These are phyloP conservation scores for Arachnomyces sp. DNA, from an alignment of 2,329 filamentous ascomycete genomes.

Conservation along the genomic window DNA sequence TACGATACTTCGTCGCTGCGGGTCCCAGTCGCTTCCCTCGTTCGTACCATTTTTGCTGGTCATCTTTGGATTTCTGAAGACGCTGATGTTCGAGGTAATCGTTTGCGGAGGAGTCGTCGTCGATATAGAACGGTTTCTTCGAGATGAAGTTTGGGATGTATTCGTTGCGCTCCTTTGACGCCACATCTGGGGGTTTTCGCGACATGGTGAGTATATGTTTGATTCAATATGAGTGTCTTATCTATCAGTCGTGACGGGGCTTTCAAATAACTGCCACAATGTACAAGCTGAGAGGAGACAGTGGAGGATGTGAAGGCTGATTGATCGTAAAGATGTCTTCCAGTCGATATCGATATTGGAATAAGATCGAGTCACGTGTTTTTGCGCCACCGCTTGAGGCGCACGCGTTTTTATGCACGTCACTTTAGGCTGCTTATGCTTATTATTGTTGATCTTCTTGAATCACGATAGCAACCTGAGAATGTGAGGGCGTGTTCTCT, in stretches of 20 bases:
- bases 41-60: conserved; percentile 82
- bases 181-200: conserved; percentile 45
- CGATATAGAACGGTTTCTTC: conserved; percentile 93
- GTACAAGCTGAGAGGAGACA: too few species aligned
- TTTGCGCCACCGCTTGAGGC: conserved; percentile 1
- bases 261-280: too few species aligned
- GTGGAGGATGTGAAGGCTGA: too few species aligned
- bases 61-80: conserved; percentile 60
- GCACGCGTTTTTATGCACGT: too few species aligned
- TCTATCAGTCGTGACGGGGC: too few species aligned
- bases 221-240: not conserved
- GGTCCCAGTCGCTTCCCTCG: conserved; percentile 75
- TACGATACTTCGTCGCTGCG: conserved; percentile 91
- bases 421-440: too few species aligned
- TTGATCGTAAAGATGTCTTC: too few species aligned
- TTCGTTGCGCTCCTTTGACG: conserved; percentile 82
- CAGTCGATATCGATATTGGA: not conserved
- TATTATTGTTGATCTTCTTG: too few species aligned
- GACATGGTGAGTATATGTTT: conserved; percentile 25
- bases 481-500: too few species aligned
- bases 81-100: conserved; percentile 98
- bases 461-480: too few species aligned
- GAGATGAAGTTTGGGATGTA: conserved; percentile 98
- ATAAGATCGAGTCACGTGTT: conserved; percentile 1
- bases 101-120: conserved; percentile 62